Evolutionary conservation across 2,329 filamentous ascomycete genomes (phyloP), one percentile per base, ranked within the genome.

Genomic region (Claviceps pusilla): DNA sequence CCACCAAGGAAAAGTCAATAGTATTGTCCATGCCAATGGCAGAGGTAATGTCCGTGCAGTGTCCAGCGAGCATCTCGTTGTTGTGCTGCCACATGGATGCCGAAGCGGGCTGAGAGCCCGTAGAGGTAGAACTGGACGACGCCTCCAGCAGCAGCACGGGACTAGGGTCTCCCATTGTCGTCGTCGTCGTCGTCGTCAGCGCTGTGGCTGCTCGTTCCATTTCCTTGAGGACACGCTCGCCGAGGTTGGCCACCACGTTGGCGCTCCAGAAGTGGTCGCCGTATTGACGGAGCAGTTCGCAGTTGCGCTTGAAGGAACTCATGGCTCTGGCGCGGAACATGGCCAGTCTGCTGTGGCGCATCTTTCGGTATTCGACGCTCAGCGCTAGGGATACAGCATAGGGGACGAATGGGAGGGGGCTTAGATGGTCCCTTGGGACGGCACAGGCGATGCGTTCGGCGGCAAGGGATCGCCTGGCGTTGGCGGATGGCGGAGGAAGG

Each of bases 351-450:
- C 77, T 80, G 59, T 82, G 77, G 1, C 80, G 73, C 78, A 83
- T 80, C 61, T 83, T 82, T 48, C 78, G 74, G 58, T 83, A 84
- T 12, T 78, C 76, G 1, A 83, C 78, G 49, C 77, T 81, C 1
- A 84, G 70, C 0, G 80, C 76, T 0, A 84, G 71, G 0, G 79
- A 80, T 0, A 83, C 71, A 0, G 78, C 79, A 55, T 83, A 84
- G 0, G 80, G 79, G 0, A 84, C 71, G 55, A 83, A 76, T 0
- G 81, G 79, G 37, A 82, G 70, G 0, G 78, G 72, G 39, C 74
- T 74, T 14, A 76, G 66, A 19, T 74, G 73, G 48, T 80, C 76
- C 5, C 73, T 70, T 16, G 71, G 71, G 2, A 79, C 72, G n/a
- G 77, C 72, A 42, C 71, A 76, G 3, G 77, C 73, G 53, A 82